A percentile compares a stretch with the other conserved stretches of the same genome.
Conservation (phyloP, 306 rosid genomes). For the Glycine latifolia region DNA sequence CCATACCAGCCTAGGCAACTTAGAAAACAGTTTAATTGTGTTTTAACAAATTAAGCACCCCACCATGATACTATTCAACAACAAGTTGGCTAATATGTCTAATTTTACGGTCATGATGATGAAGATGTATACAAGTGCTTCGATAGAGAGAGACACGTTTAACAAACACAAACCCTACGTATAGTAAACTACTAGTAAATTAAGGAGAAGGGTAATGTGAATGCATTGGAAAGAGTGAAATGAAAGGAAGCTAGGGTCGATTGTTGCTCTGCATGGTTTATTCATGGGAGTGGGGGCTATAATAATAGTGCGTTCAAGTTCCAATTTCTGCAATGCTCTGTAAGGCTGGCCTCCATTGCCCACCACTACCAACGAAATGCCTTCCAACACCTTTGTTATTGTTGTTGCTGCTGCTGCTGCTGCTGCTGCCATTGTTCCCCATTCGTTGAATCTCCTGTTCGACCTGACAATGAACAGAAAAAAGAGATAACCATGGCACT, state of each 20-base stretch:
- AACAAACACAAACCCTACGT: constrained; percentile 43
- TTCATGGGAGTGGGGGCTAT: constrained; percentile 27
- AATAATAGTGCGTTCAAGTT: constrained; percentile 56
- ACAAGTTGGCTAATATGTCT: constrained; percentile 28
- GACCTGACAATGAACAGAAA: constrained; percentile 46
- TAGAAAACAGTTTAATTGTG: background rate
- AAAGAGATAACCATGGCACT: constrained; percentile 15
- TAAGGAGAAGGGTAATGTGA: constrained; percentile 18
- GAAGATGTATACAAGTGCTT: constrained; percentile 16
- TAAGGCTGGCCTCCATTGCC: constrained; percentile 95
- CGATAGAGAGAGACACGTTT: constrained; percentile 16
- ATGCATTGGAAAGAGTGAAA: constrained; percentile 39
- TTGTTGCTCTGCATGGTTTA: constrained; percentile 34
- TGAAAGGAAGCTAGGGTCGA: background rate
- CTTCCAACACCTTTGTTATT: constrained; percentile 59
- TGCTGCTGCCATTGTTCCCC: constrained; percentile 52
- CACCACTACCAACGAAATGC: constrained; percentile 62
- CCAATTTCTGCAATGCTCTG: constrained; percentile 94
- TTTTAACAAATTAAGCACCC: background rate
- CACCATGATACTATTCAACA: constrained; percentile 11
- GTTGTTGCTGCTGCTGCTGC: constrained; percentile 35
- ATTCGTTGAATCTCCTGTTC: constrained; percentile 58
- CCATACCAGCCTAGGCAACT: background rate
- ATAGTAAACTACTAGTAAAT: background rate
- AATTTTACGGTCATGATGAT: background rate